Evolutionary conservation across 768 basidiomycete genomes (phyloP).

Genomic region (Boletus rubropictus): DNA sequence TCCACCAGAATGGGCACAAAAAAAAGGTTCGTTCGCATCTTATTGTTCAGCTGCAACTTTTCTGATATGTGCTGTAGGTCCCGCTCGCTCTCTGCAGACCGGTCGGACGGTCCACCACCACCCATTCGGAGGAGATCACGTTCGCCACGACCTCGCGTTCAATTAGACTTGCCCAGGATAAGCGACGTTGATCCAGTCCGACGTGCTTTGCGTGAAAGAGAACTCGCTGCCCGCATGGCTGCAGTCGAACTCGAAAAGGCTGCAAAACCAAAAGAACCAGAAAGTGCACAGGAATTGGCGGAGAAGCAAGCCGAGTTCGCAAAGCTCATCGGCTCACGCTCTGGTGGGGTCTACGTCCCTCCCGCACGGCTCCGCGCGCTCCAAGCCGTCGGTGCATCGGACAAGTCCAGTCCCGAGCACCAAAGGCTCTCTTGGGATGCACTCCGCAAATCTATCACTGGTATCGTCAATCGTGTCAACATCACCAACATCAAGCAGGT

Average conservation of each 20-base stretch:
- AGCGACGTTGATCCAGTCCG: constrained; percentile 74
- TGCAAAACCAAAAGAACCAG: constrained; percentile 47
- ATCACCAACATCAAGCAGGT: constrained; percentile 92
- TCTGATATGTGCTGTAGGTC: constrained; percentile 34
- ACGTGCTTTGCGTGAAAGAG: constrained; percentile 70
- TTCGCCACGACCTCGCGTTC: constrained; percentile 32
- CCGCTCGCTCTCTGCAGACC: constrained; percentile 39
- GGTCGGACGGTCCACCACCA: constrained; percentile 35
- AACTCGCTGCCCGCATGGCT: constrained; percentile 65
- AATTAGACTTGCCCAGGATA: constrained; percentile 44
- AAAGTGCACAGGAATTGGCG: constrained; percentile 40
- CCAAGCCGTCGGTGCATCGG: constrained; percentile 73
- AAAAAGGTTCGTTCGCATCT: constrained; percentile 31
- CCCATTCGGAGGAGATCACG: constrained; percentile 38
- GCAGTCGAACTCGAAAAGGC: constrained; percentile 61
- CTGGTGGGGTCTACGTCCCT: constrained; percentile 95
- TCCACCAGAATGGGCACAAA: constrained; percentile 38
- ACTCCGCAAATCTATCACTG: constrained; percentile 92
- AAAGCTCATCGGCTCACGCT: constrained; percentile 73
- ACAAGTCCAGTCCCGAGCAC: constrained; percentile 84
- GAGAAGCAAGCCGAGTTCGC: constrained; percentile 85
- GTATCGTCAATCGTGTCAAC: constrained; percentile 99
- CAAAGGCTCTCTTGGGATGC: constrained; percentile 98
- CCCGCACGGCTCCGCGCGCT: constrained; percentile 89
- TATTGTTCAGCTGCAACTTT: not conserved